Percentiles rank a stretch among this genome's conserved stretches.
Evolutionary conservation across 352 stramenopile genomes (phyloP).

Genomic region (Lagenidium sp.): DNA sequence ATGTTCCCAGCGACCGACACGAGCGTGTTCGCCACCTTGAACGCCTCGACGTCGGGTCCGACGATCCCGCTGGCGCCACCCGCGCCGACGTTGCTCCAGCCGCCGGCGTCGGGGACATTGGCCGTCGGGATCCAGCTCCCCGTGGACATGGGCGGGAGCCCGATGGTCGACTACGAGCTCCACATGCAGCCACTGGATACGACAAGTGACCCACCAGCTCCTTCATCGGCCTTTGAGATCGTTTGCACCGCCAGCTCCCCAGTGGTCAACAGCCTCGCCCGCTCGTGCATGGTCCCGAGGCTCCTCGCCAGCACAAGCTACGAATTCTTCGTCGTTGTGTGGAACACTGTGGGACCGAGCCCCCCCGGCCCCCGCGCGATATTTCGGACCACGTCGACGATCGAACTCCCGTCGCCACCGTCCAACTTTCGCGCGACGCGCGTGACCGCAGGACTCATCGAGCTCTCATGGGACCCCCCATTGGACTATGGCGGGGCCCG

Average conservation of each 20-base stretch:
- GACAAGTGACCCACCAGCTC: neutral
- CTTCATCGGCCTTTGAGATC: neutral
- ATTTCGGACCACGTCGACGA: slow-evolving; percentile 13
- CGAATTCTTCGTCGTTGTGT: slow-evolving; percentile 29
- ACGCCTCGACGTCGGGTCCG: slow-evolving; percentile 12
- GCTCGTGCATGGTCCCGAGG: slow-evolving; percentile 25
- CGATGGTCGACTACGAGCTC: slow-evolving; percentile 19
- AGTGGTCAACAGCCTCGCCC: neutral
- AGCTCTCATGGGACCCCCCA: slow-evolving; percentile 37
- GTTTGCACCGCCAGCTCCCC: slow-evolving; percentile 9
- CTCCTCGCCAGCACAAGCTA: slow-evolving; percentile 30
- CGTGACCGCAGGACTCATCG: slow-evolving; percentile 44
- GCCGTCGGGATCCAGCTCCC: slow-evolving; percentile 21
- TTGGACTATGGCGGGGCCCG: slow-evolving; percentile 32
- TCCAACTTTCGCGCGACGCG: slow-evolving; percentile 19
- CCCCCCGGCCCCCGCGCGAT: slow-evolving; percentile 6
- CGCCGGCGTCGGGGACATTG: slow-evolving; percentile 20
- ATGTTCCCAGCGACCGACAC: slow-evolving; percentile 11
- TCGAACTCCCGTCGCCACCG: slow-evolving; percentile 33
- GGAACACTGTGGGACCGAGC: slow-evolving; percentile 30
- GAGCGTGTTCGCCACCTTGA: slow-evolving; percentile 2
- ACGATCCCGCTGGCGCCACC: slow-evolving; percentile 14
- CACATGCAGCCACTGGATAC: slow-evolving; percentile 10
- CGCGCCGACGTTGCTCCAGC: neutral
- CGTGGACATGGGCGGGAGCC: slow-evolving; percentile 22